Evolutionary conservation across 176 grass and related monocot species (phyloP).

Genomic region (Dactylis glomerata): DNA sequence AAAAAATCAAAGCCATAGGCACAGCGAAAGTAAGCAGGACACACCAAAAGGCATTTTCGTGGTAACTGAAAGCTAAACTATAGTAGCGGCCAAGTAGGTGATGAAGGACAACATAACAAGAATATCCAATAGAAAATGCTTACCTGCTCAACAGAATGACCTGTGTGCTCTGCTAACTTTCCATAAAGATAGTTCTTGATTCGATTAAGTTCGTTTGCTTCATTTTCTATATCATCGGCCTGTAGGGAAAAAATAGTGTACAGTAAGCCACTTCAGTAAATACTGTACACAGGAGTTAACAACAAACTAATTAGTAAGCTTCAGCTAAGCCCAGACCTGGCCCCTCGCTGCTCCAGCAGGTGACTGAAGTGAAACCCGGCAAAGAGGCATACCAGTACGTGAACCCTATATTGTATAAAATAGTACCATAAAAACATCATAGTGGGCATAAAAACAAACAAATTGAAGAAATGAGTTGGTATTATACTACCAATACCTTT

Average conservation of each 20-base stretch:
- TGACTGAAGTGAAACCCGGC: constrained; percentile 71
- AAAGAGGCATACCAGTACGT: constrained; percentile 74
- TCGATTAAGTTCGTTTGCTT: constrained; percentile 78
- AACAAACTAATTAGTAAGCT: background rate
- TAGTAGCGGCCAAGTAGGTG: background rate
- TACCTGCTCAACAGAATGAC: constrained; percentile 78
- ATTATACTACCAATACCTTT: constrained; percentile 48
- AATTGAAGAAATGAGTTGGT: background rate
- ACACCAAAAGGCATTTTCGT: background rate
- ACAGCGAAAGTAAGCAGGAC: background rate
- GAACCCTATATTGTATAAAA: constrained; percentile 54
- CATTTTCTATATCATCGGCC: constrained; percentile 86
- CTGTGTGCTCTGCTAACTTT: constrained; percentile 81
- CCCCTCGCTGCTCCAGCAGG: constrained; percentile 92
- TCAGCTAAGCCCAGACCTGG: constrained; percentile 48
- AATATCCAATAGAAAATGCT: background rate
- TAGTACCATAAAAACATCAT: background rate
- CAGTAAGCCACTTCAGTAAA: constrained; percentile 6
- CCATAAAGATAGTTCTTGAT: constrained; percentile 82
- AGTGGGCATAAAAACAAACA: background rate
- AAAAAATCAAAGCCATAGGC: background rate
- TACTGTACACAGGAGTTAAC: background rate
- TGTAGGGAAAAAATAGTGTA: background rate
- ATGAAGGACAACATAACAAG: background rate
- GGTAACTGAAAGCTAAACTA: background rate